Evolutionary conservation across 371 early-diverging fungal species (phyloP).

Genomic region (Coemansia sp.): DNA sequence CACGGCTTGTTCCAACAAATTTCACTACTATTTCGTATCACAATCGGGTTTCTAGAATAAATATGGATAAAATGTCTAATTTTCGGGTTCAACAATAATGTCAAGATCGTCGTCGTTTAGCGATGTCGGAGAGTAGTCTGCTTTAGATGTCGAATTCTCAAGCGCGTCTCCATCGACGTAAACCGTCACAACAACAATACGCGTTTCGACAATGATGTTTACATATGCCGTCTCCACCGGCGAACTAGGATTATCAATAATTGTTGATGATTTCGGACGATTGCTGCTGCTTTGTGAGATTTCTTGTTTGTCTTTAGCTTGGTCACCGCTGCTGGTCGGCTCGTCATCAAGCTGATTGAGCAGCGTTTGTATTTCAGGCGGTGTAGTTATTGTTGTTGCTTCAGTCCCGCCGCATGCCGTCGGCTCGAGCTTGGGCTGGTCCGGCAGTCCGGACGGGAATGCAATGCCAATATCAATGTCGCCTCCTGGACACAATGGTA

Average conservation of each 20-base stretch:
- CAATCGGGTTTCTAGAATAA: not conserved
- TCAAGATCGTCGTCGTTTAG: not conserved
- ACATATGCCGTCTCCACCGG: not conserved
- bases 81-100: not conserved
- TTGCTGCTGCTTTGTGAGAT: too few species aligned
- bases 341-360: not conserved
- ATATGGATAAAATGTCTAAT: not conserved
- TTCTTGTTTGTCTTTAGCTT: not conserved
- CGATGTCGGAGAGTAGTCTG: not conserved
- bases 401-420: slow-evolving; percentile 29
- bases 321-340: too few species aligned
- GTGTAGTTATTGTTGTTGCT: slow-evolving; percentile 16
- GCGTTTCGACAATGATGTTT: not conserved
- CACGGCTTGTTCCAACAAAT: too few species aligned
- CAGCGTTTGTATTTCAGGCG: slow-evolving; percentile 19
- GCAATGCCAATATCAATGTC: slow-evolving; percentile 30
- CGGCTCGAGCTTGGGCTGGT: slow-evolving; percentile 11
- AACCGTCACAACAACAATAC: not conserved
- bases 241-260: not conserved
- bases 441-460: slow-evolving; percentile 37
- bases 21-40: not conserved
- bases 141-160: not conserved
- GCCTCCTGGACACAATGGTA: slow-evolving; percentile 45
- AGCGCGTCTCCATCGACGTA: slow-evolving; percentile 5
- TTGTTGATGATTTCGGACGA: not conserved